These are phyloP conservation scores for Vitis rotundifolia DNA, from an alignment of 164 flowering plant species.

Conservation along the genomic window DNA sequence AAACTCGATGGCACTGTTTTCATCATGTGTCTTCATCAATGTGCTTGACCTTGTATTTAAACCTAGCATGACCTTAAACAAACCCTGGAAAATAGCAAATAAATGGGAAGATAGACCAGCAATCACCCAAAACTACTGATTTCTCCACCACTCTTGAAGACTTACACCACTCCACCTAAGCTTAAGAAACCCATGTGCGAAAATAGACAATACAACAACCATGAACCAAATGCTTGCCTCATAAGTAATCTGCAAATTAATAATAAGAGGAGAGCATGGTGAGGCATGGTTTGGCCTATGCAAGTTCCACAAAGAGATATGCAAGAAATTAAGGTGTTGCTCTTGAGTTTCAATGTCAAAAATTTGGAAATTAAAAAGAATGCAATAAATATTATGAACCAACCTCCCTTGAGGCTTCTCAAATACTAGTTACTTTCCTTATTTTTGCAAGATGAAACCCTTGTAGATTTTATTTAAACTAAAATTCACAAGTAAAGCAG, in stretches of 20 bases:
- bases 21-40: slow-evolving; percentile 60
- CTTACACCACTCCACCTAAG: slow-evolving; percentile 77
- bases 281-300: too few relatives aligned
- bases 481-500: too few relatives aligned
- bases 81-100: slow-evolving; percentile 77
- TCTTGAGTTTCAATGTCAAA: too few relatives aligned
- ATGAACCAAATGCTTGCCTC: slow-evolving; percentile 77
- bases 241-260: slow-evolving; percentile 46
- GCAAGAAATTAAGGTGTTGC: too few relatives aligned
- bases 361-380: too few relatives aligned
- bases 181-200: slow-evolving; percentile 58
- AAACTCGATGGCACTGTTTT: slow-evolving; percentile 54
- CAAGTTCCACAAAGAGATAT: too few relatives aligned
- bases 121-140: slow-evolving; percentile 82
- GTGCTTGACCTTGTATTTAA: slow-evolving; percentile 70
- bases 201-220: slow-evolving; percentile 69
- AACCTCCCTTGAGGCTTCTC: too few relatives aligned
- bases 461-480: too few relatives aligned
- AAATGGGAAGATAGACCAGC: slow-evolving; percentile 75
- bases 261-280: too few relatives aligned
- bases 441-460: too few relatives aligned
- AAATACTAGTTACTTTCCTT: too few relatives aligned
- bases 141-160: slow-evolving; percentile 79
- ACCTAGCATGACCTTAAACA: slow-evolving; percentile 73
- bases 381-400: too few relatives aligned